phyloP scores from a whole-genome alignment of 768 basidiomycete species.

The Leccinum imitatum region DNA sequence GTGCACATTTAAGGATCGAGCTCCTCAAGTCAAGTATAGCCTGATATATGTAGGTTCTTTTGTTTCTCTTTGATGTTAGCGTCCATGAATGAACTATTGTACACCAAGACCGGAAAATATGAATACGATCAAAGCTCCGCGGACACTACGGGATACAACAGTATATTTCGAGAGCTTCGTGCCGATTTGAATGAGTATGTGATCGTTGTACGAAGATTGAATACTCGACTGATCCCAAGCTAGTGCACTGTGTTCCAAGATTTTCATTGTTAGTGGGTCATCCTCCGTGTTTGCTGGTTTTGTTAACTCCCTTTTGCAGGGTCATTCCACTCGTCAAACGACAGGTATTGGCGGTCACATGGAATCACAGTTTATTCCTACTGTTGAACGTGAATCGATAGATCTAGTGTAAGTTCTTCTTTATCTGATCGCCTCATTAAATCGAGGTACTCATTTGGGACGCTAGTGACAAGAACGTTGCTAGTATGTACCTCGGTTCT shows the following conservation, averaged over 20 bases:
- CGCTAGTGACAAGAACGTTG: conserved; percentile 38
- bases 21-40: conserved; percentile 4
- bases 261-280: conserved; percentile 71
- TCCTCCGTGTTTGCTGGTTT: not conserved
- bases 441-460: not conserved
- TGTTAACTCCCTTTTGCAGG: not conserved
- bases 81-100: not conserved
- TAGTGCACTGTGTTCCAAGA: conserved; percentile 62
- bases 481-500: conserved; percentile 44
- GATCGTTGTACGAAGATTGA: not conserved
- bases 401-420: conserved; percentile 9
- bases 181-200: conserved; percentile 16
- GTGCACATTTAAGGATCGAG: conserved; percentile 2
- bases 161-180: conserved; percentile 8
- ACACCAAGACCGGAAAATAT: conserved; percentile 4
- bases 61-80: not conserved
- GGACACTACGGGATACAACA: not conserved
- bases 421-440: not conserved
- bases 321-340: conserved; percentile 13
- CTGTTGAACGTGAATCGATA: conserved; percentile 14
- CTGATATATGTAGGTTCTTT: conserved; percentile 10
- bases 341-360: conserved; percentile 14
- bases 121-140: conserved; percentile 2
- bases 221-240: conserved; percentile 5
- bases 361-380: conserved; percentile 10